A percentile compares a stretch with the other conserved stretches of the same genome.
These are phyloP conservation scores for Trichoderma citrinoviride DNA, from an alignment of 2,329 filamentous ascomycete genomes.

Conservation along the genomic window DNA sequence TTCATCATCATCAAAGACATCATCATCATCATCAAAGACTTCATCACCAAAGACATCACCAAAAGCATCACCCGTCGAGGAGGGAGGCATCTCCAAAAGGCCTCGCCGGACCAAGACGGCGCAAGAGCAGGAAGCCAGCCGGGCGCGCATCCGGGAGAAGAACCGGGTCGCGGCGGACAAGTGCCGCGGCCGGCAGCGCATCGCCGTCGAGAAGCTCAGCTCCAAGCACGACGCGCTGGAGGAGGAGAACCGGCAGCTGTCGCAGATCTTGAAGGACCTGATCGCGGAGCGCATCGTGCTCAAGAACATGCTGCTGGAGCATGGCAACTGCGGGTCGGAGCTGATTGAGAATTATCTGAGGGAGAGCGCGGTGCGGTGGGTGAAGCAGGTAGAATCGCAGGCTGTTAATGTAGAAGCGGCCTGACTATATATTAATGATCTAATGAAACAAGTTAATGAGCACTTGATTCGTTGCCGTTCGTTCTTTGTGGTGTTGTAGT, in stretches of 20 bases:
- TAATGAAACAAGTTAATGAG: neutral
- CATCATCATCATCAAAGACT: too few species aligned
- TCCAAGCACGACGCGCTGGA: conserved; percentile 11
- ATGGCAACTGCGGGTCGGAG: conserved; percentile 14
- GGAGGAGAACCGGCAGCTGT: conserved; percentile 6
- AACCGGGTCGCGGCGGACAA: conserved; percentile 21
- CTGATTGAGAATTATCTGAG: conserved; percentile 18
- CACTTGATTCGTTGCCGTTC: neutral
- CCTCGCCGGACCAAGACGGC: neutral
- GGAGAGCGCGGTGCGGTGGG: conserved; percentile 17
- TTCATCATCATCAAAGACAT: too few species aligned
- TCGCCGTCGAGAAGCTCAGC: conserved; percentile 12
- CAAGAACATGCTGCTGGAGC: conserved; percentile 21
- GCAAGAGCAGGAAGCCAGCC: conserved; percentile 8
- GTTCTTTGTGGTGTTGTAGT: neutral
- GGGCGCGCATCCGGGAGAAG: conserved; percentile 18
- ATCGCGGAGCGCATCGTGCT: conserved; percentile 15
- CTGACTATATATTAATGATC: neutral
- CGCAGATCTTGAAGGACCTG: conserved; percentile 6
- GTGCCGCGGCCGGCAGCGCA: conserved; percentile 19
- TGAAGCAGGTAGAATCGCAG: conserved; percentile 14
- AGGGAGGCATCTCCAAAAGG: neutral
- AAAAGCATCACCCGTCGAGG: neutral
- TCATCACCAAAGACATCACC: too few species aligned
- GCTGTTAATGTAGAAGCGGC: conserved; percentile 17